Evolutionary conservation across 768 basidiomycete species (phyloP).

Genomic region (Gymnopilus junonius): DNA sequence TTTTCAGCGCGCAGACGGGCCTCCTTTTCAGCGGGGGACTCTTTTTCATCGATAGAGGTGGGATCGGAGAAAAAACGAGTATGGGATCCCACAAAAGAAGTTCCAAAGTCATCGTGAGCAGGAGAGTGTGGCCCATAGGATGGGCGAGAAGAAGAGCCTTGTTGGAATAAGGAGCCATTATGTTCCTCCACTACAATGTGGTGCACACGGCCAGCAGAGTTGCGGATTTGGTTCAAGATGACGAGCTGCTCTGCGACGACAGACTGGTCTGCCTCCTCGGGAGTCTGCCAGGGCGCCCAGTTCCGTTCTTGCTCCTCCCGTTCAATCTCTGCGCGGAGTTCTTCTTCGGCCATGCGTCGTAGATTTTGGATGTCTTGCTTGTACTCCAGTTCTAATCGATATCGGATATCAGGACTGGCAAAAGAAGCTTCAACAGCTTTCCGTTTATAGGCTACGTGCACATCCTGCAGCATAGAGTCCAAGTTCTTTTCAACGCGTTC

Average conservation of each 20-base stretch:
- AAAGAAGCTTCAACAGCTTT: constrained; percentile 19
- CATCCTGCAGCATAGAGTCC: constrained; percentile 25
- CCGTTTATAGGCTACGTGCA: constrained; percentile 22
- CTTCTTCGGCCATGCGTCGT: constrained; percentile 24
- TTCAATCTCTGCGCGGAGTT: constrained; percentile 25
- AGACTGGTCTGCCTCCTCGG: constrained; percentile 18
- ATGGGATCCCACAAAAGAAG: background rate
- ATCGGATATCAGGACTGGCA: constrained; percentile 16
- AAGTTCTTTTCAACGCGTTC: constrained; percentile 30
- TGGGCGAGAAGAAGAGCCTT: constrained; percentile 15
- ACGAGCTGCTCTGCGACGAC: constrained; percentile 28
- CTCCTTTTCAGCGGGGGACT: constrained; percentile 13
- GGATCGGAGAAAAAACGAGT: background rate
- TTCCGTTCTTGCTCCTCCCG: constrained; percentile 23
- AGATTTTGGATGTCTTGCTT: constrained; percentile 22
- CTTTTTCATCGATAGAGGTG: background rate
- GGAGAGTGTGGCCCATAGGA: background rate
- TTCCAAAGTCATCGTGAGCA: background rate
- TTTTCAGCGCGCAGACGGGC: constrained; percentile 16
- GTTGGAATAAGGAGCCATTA: constrained; percentile 8
- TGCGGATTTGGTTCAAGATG: constrained; percentile 28
- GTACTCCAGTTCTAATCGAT: constrained; percentile 26
- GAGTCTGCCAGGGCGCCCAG: constrained; percentile 13
- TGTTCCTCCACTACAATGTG: background rate
- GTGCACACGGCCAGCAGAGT: constrained; percentile 7